Base-by-base conservation (phyloP, 176 grass and related monocot species). In the Zizania latifolia region DNA sequence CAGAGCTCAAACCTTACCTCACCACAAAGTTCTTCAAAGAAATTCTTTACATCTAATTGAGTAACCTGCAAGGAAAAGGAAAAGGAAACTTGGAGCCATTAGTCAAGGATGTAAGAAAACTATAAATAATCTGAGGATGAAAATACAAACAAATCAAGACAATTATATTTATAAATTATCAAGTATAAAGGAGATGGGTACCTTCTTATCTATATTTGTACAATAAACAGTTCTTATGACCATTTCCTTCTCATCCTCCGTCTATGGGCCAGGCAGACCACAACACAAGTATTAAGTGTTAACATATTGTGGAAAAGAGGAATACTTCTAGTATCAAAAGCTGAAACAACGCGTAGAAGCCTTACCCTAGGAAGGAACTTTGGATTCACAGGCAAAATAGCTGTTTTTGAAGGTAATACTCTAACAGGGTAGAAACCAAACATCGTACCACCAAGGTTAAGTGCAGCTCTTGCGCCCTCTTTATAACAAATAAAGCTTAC, bases 131-230 rank as follows among this genome's bases (percentile, higher is more conserved):
- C 11, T 27, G 57, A 34, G 23, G 78, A 61, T 17, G 11, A 16
- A 35, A 70, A 72, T 37, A 74, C 10, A 27, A 62, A 67, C 17
- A 39, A 79, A 3, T 29, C 14, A 71, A 66, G 29, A 76, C 10
- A 58, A 58, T 33, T 66, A 74, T 29, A 36, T 61, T 39, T 1
- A 55, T 9, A 40, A 33, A 65, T 37, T 4, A 56, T 14, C n/a
- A 37, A 64, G 27, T 53, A 41, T 15, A 54, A 78, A 44, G 44
- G 12, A 71, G 23, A 70, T 30, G 3, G 0, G 26, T 87, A 97
- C 94, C 94, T 83, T 87, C 58, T 93, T 97, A 93, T 97, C 90
- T 89, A 97, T 97, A 71, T 97, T 97, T 91, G 94, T 93, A 93
- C 94, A 97, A 71, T 97, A 97, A 62, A 93, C 88, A 36, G 94